A percentile compares a stretch with the other conserved stretches of the same genome.
phyloP scores from a whole-genome alignment of 1,139 yeast genomes.

The Casaregolazyma lundiana region DNA sequence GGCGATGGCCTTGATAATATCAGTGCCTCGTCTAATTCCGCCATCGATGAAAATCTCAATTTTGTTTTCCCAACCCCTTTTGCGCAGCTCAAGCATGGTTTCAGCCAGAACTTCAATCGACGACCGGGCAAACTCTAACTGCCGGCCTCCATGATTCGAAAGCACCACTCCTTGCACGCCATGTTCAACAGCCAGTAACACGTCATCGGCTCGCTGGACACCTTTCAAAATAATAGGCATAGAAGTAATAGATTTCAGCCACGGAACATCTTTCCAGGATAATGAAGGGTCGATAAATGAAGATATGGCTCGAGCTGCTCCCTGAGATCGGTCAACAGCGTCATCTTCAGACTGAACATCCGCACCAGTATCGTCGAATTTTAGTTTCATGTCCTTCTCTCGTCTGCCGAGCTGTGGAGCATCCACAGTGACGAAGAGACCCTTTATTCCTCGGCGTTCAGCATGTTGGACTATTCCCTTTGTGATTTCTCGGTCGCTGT shows the following conservation, averaged over 20 bases:
- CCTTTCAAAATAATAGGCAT: constrained; percentile 69
- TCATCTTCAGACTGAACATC: constrained; percentile 39
- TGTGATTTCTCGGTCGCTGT: constrained; percentile 62
- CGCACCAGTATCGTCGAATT: constrained; percentile 61
- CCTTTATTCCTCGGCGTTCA: constrained; percentile 70
- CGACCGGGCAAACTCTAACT: constrained; percentile 64
- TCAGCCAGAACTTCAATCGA: constrained; percentile 67
- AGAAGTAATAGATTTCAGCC: constrained; percentile 53
- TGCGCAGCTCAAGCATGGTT: constrained; percentile 50
- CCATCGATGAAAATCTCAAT: constrained; percentile 69
- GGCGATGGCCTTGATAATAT: constrained; percentile 64
- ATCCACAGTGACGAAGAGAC: constrained; percentile 83
- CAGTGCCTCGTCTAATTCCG: constrained; percentile 72
- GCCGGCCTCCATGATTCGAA: constrained; percentile 79
- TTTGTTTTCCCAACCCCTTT: constrained; percentile 45
- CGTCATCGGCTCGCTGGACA: constrained; percentile 65
- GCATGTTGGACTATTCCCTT: constrained; percentile 61
- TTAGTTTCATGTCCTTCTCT: constrained; percentile 59
- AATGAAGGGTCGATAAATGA: constrained; percentile 80
- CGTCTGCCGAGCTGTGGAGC: constrained; percentile 95
- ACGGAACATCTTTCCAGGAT: constrained; percentile 59
- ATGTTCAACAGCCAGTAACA: constrained; percentile 54
- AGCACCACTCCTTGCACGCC: constrained; percentile 65
- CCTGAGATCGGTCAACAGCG: constrained; percentile 61
- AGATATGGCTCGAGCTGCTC: constrained; percentile 84